Evolutionary conservation across 2,329 filamentous ascomycete species (phyloP).

Genomic region (Shiraia bambusicola): DNA sequence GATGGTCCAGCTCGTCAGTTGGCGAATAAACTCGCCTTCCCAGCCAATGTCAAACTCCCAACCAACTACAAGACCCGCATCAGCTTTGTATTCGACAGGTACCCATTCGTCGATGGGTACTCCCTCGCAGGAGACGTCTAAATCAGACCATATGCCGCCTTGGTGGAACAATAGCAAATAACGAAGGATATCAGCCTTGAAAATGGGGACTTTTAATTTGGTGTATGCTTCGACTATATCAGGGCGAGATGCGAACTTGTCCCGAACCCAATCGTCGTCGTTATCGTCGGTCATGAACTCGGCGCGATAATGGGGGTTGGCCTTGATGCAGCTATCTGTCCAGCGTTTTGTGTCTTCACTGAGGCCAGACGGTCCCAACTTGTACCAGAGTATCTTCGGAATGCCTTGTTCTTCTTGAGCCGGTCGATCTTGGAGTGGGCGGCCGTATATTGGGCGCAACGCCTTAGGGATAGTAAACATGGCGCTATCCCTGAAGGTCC

Average conservation of each 20-base stretch:
- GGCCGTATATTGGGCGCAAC: no score
- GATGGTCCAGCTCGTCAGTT: constrained; percentile 39
- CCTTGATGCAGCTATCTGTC: constrained; percentile 35
- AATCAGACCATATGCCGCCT: constrained; percentile 48
- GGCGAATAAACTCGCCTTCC: constrained; percentile 14
- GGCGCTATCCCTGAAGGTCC: neutral
- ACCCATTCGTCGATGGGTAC: constrained; percentile 42
- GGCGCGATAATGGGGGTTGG: constrained; percentile 32
- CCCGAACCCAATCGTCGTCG: constrained; percentile 36
- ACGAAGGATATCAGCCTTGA: constrained; percentile 48
- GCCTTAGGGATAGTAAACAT: no score
- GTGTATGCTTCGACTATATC: constrained; percentile 44
- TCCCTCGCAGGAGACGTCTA: constrained; percentile 43
- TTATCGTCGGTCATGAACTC: constrained; percentile 37
- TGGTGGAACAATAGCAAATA: constrained; percentile 46
- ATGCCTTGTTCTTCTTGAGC: constrained; percentile 12
- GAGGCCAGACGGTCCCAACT: constrained; percentile 42
- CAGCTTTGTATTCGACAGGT: constrained; percentile 32
- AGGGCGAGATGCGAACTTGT: constrained; percentile 36
- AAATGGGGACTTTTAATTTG: constrained; percentile 40
- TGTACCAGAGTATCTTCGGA: constrained; percentile 45
- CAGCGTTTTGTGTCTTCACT: constrained; percentile 30
- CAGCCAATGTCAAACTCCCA: constrained; percentile 42
- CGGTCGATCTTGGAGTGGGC: no score
- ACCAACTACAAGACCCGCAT: constrained; percentile 42